A percentile compares a stretch with the other conserved stretches of the same genome.
Evolutionary conservation across 805 yeast species (phyloP).

Genomic region (Ogataea nitratoaversa): DNA sequence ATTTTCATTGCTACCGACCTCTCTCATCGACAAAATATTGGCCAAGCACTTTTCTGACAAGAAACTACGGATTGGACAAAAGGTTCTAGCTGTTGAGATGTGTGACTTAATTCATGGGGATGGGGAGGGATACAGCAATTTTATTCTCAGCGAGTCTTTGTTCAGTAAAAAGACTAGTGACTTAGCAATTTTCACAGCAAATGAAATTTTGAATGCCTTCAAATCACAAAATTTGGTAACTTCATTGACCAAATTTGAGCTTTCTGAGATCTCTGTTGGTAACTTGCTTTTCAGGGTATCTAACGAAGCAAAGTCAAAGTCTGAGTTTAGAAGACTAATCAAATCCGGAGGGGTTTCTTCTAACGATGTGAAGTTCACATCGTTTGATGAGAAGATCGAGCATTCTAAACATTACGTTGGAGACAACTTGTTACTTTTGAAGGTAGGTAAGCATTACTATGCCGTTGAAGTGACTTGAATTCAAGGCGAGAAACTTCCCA

Average conservation of each 20-base stretch:
- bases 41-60: slow-evolving; percentile 52
- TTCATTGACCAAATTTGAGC: slow-evolving; percentile 30
- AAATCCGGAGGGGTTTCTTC: slow-evolving; percentile 64
- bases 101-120: slow-evolving; percentile 85
- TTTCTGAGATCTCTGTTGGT: slow-evolving; percentile 39
- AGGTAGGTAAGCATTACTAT: slow-evolving; percentile 71
- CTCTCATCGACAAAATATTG: slow-evolving; percentile 52
- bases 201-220: slow-evolving; percentile 52
- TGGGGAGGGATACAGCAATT: slow-evolving; percentile 67
- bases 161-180: slow-evolving; percentile 32
- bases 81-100: slow-evolving; percentile 74
- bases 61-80: slow-evolving; percentile 68
- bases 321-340: slow-evolving; percentile 43
- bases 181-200: slow-evolving; percentile 38
- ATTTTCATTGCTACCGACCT: slow-evolving; percentile 73
- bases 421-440: slow-evolving; percentile 54
- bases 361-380: slow-evolving; percentile 42
- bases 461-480: slow-evolving; percentile 40
- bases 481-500: background rate
- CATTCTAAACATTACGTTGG: slow-evolving; percentile 49
- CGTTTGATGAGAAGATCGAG: slow-evolving; percentile 46
- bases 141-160: slow-evolving; percentile 59
- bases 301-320: slow-evolving; percentile 40
- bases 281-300: slow-evolving; percentile 46
- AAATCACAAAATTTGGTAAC: slow-evolving; percentile 52